These are phyloP conservation scores for Haplographium delicatum DNA, from an alignment of 495 filamentous ascomycete species.

Conservation along the genomic window DNA sequence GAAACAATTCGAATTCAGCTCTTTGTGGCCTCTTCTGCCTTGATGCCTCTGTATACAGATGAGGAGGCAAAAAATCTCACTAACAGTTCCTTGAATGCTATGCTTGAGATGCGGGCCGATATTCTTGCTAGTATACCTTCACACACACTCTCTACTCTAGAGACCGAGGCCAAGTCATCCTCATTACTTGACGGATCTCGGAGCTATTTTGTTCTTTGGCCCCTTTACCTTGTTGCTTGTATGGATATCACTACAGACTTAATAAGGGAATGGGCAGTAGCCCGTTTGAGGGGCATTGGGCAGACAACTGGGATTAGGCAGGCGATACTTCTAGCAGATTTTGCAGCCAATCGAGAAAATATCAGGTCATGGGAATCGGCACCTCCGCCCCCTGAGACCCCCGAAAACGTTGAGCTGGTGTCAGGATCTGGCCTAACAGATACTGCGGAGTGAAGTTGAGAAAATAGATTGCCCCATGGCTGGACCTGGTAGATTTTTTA, in stretches of 20 bases:
- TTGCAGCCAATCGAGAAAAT: neutral
- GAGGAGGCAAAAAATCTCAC: slow-evolving; percentile 3
- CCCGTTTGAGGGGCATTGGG: slow-evolving; percentile 37
- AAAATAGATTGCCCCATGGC: too few relatives aligned
- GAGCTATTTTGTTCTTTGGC: slow-evolving; percentile 44
- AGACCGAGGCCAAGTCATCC: neutral
- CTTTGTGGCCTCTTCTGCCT: slow-evolving; percentile 17
- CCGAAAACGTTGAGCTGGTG: too few relatives aligned
- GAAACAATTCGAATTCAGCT: slow-evolving; percentile 42
- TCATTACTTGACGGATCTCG: slow-evolving; percentile 20
- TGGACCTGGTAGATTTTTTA: too few relatives aligned
- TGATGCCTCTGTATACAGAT: slow-evolving; percentile 10
- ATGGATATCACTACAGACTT: slow-evolving; percentile 30
- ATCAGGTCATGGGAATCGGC: slow-evolving; percentile 11
- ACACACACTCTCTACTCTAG: slow-evolving; percentile 24
- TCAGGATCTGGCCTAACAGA: too few relatives aligned
- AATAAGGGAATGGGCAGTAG: slow-evolving; percentile 39
- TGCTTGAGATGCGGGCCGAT: slow-evolving; percentile 34
- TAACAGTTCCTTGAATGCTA: neutral
- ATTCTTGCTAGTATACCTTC: slow-evolving; percentile 45
- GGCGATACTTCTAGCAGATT: slow-evolving; percentile 36
- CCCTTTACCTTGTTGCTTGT: slow-evolving; percentile 38
- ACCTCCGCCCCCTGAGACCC: too few relatives aligned
- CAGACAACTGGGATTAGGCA: slow-evolving; percentile 41
- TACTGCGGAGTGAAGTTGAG: too few relatives aligned